phyloP scores from a whole-genome alignment of 345 rosid species.

The Populus deltoides region DNA sequence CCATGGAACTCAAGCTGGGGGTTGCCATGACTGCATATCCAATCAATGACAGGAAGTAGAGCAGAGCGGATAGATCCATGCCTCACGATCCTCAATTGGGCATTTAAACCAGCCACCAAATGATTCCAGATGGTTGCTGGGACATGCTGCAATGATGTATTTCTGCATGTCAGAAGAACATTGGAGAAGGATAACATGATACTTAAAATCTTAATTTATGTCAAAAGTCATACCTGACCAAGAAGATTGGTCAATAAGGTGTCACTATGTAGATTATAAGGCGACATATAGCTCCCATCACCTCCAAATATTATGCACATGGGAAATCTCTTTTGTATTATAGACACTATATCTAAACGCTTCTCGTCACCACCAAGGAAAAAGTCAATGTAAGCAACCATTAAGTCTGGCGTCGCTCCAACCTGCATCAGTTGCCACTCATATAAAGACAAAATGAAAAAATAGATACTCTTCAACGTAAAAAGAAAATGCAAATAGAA shows the following conservation, averaged over 20 bases:
- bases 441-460: conserved; percentile 10
- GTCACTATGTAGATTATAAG: conserved; percentile 81
- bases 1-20: conserved; percentile 92
- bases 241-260: conserved; percentile 76
- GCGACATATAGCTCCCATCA: conserved; percentile 97
- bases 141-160: conserved; percentile 57
- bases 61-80: conserved; percentile 78
- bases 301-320: conserved; percentile 98
- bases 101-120: conserved; percentile 90
- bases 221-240: conserved; percentile 62
- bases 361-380: conserved; percentile 99
- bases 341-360: conserved; percentile 85
- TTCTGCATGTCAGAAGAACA: conserved; percentile 3
- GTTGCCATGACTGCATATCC: conserved; percentile 87
- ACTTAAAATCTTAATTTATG: neutral
- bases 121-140: conserved; percentile 94
- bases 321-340: conserved; percentile 84
- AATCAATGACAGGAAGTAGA: conserved; percentile 70
- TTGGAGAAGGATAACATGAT: conserved; percentile 5
- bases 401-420: conserved; percentile 92
- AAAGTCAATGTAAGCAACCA: conserved; percentile 92
- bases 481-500: neutral
- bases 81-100: conserved; percentile 92
- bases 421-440: conserved; percentile 51
- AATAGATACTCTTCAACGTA: neutral